Percentiles rank a stretch among this genome's conserved stretches.
Evolutionary conservation across 164 flowering plant species (phyloP).

Genomic region (Vitis vinifera): ASM3070453v1 NC_081818.1:15921501-15922000

Average conservation of each 20-base stretch:
- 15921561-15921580: slow-evolving; percentile 45
- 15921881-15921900: slow-evolving; percentile 77
- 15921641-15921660: slow-evolving; percentile 8
- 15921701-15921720: slow-evolving; percentile 6
- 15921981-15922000: not conserved
- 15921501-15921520: slow-evolving; percentile 32
- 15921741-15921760: slow-evolving; percentile 7
- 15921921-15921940: not conserved
- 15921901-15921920: slow-evolving; percentile 64
- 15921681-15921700: slow-evolving; percentile 14
- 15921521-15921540: slow-evolving; percentile 78
- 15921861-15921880: slow-evolving; percentile 71
- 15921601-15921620: slow-evolving; percentile 77
- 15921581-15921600: slow-evolving; percentile 54
- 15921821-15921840: slow-evolving; percentile 94
- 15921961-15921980: not conserved
- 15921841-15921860: slow-evolving; percentile 63
- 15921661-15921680: slow-evolving; percentile 10
- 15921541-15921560: slow-evolving; percentile 90
- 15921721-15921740: slow-evolving; percentile 4
- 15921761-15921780: slow-evolving; percentile 25
- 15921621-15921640: slow-evolving; percentile 9
- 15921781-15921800: slow-evolving; percentile 63
- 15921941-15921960: not conserved
- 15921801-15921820: slow-evolving; percentile 83